Evolutionary conservation across 331 rosid genomes (phyloP).

Genomic region (Stylosanthes scabra): DNA sequence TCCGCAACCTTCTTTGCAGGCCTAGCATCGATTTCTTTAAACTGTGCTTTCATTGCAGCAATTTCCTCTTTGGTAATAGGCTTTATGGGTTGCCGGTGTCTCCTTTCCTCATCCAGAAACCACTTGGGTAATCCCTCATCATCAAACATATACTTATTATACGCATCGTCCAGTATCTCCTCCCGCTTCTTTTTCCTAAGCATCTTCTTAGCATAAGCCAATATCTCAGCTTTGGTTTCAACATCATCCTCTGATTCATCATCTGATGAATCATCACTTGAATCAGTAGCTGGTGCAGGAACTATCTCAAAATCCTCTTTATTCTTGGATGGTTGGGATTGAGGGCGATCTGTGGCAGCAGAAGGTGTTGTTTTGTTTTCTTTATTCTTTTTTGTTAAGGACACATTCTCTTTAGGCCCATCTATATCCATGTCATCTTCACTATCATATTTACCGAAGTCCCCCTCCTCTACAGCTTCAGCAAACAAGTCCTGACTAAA

Average conservation of each 20-base stretch:
- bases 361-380: constrained; percentile 38
- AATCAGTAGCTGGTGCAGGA: constrained; percentile 85
- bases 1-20: constrained; percentile 92
- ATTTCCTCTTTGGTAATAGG: constrained; percentile 88
- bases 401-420: constrained; percentile 32
- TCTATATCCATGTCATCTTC: constrained; percentile 76
- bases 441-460: constrained; percentile 53
- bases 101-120: constrained; percentile 89
- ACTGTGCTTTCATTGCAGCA: constrained; percentile 86
- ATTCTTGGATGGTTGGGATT: constrained; percentile 47
- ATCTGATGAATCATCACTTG: constrained; percentile 78
- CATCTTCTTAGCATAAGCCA: constrained; percentile 90
- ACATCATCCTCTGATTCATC: constrained; percentile 64
- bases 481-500: constrained; percentile 89
- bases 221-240: constrained; percentile 70
- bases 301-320: constrained; percentile 76
- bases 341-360: constrained; percentile 29
- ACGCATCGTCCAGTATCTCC: constrained; percentile 77
- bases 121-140: constrained; percentile 85
- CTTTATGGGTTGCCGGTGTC: constrained; percentile 67
- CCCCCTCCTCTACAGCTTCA: constrained; percentile 82
- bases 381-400: constrained; percentile 43
- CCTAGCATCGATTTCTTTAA: constrained; percentile 86
- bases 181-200: constrained; percentile 76
- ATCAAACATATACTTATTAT: constrained; percentile 80